Evolutionary conservation across 139 green algal genomes (phyloP), one percentile per base, ranked within the genome.

Genomic region (Chlorella sp.): DNA sequence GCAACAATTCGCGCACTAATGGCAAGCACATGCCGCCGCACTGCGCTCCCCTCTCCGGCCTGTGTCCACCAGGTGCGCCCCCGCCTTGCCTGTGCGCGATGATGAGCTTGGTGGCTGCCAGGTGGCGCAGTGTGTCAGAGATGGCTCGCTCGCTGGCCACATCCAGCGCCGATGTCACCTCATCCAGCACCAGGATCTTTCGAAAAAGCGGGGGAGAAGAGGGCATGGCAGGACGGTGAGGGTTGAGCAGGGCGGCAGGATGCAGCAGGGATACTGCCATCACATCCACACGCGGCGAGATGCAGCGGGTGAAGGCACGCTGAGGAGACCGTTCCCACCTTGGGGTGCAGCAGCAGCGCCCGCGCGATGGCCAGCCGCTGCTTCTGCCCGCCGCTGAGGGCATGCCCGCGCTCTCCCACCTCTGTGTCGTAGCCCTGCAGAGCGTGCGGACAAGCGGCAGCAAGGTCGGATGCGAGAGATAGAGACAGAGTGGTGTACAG

Each of bases 351-450:
- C 23, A 98, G 78, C 39, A 98, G 87, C 16, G 95, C 96, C 20
- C 96, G 90, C 20, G 96, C 96, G 51, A 97, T 95, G 26, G 92
- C 92, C 25, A 97, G 79, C 36, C 94, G 88, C 85, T 96, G 93
- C 91, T 95, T 94, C 85, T 96, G 91, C 9, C 93, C 93, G 18
- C 92, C 94, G 38, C 85, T 91, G 21, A 96, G 89, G 36, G 86
- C 78, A 36, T 78, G 34, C 28, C 91, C 91, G 6, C 91, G 73
- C 56, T 92, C 88, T 21, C 91, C 92, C 16, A 96, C 84, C 32
- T 87, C 32, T 7, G 93, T 96, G 47, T 92, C 83, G 51, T 95
- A 96, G 44, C 94, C 87, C 57, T 94, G 70, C 16, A 60, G 2
- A 60, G 13, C 13, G 51, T 4, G 21, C 11, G 74, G 74, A 5